These are phyloP conservation scores for Talaromyces atroroseus DNA, from an alignment of 2,329 filamentous ascomycete genomes.

Conservation along the genomic window DNA sequence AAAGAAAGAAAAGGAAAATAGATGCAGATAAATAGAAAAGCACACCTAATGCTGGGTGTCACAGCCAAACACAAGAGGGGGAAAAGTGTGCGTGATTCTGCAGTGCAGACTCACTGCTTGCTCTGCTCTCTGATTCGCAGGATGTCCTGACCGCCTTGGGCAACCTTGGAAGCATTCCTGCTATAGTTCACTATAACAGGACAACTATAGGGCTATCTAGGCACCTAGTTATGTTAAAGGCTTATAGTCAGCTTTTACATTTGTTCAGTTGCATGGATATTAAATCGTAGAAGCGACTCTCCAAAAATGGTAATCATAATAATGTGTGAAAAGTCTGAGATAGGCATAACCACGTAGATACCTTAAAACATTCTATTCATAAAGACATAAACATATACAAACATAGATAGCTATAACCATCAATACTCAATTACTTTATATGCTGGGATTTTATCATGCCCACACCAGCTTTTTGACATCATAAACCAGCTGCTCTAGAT, in stretches of 20 bases:
- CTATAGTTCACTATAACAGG: no score
- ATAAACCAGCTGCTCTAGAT: conserved; percentile 82
- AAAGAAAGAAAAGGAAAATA: neutral
- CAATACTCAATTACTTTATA: no score
- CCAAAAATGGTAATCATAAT: no score
- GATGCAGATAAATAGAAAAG: neutral
- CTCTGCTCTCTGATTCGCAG: conserved; percentile 3
- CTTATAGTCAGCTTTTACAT: no score
- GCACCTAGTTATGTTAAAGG: no score
- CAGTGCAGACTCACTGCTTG: neutral
- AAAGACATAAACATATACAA: neutral
- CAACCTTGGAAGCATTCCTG: neutral
- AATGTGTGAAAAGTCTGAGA: neutral
- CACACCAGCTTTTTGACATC: conserved; percentile 92
- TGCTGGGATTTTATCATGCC: conserved; percentile 42
- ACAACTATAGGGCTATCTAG: no score
- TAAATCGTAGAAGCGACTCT: no score
- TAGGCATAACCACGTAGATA: neutral
- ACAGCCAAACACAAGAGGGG: neutral
- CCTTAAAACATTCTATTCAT: neutral
- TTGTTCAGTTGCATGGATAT: no score
- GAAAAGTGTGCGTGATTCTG: neutral
- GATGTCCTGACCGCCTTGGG: conserved; percentile 7
- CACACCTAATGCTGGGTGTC: neutral
- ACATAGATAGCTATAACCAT: neutral